Conservation (phyloP, 2,329 filamentous ascomycete genomes). For the Coniochaeta sp. region DNA sequence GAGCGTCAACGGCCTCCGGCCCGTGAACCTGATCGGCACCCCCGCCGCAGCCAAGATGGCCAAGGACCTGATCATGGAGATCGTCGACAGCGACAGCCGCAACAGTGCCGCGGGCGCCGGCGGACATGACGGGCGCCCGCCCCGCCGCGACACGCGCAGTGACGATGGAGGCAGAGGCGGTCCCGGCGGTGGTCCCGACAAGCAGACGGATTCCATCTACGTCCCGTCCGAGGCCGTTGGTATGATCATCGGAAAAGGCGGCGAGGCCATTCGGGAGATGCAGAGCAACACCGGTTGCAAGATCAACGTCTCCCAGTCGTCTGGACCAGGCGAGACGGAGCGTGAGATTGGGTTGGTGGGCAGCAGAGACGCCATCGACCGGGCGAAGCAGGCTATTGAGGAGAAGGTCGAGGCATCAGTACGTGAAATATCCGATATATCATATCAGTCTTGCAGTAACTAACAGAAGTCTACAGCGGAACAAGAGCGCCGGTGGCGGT, state of each 20-base stretch:
- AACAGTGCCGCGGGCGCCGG: conserved; percentile 15
- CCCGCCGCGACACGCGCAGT: conserved; percentile 29
- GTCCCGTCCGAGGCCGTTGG: conserved; percentile 88
- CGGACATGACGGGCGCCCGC: conserved; percentile 23
- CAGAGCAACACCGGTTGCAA: conserved; percentile 83
- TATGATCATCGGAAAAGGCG: conserved; percentile 94
- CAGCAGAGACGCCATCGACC: conserved; percentile 66
- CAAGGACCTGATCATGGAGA: conserved; percentile 86
- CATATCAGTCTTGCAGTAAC: conserved; percentile 5
- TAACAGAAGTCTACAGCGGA: conserved; percentile 33
- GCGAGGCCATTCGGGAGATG: conserved; percentile 92
- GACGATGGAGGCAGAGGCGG: conserved; percentile 31
- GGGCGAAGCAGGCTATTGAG: conserved; percentile 78
- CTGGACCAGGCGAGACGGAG: conserved; percentile 69
- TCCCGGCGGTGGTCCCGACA: conserved; percentile 45
- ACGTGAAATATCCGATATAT: conserved; percentile 31
- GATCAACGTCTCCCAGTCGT: conserved; percentile 84
- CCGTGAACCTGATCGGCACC: conserved; percentile 83
- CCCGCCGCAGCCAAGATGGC: conserved; percentile 67
- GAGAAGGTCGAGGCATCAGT: conserved; percentile 89
- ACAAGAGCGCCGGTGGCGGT: conserved; percentile 46
- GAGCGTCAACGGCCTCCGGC: conserved; percentile 81
- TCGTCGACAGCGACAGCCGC: conserved; percentile 83
- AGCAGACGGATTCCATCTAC: conserved; percentile 74
- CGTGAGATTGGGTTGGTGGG: conserved; percentile 84